These are phyloP conservation scores for Margaritispora aquatica DNA, from an alignment of 495 filamentous ascomycete species.

Conservation along the genomic window DNA sequence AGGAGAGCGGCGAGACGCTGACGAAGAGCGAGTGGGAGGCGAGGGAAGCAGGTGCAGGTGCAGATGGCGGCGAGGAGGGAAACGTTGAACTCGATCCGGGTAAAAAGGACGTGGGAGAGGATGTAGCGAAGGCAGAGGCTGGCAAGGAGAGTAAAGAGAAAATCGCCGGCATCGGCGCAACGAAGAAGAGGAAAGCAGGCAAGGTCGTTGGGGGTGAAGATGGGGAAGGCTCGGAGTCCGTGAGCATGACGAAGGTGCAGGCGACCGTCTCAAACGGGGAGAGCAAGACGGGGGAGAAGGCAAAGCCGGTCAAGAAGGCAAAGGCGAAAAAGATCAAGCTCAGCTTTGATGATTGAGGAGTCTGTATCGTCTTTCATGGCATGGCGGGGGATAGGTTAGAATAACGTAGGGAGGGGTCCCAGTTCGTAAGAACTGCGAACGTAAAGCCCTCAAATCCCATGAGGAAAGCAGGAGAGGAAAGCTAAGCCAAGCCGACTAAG, in stretches of 20 bases:
- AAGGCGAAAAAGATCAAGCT: slow-evolving; percentile 56
- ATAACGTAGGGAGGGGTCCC: too few species aligned
- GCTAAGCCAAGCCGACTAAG: too few species aligned
- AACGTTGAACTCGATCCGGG: too few species aligned
- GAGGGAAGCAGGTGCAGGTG: slow-evolving; percentile 12
- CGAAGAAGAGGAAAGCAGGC: slow-evolving; percentile 43
- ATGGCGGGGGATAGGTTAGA: too few species aligned
- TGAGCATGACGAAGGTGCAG: slow-evolving; percentile 8
- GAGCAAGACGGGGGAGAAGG: slow-evolving; percentile 25
- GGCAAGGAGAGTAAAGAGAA: slow-evolving; percentile 23
- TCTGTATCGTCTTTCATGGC: too few species aligned
- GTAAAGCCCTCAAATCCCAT: too few species aligned
- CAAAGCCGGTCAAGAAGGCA: slow-evolving; percentile 33
- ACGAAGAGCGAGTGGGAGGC: slow-evolving; percentile 30
- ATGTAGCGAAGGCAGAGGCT: slow-evolving; percentile 18
- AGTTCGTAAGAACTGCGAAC: too few species aligned
- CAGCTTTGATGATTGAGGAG: slow-evolving; percentile 41
- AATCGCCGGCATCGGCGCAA: slow-evolving; percentile 32
- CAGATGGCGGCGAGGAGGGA: slow-evolving; percentile 11
- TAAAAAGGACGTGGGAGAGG: too few species aligned
- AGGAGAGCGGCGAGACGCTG: slow-evolving; percentile 31
- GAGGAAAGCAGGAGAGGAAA: too few species aligned
- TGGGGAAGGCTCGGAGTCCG: slow-evolving; percentile 14
- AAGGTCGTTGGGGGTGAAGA: slow-evolving; percentile 34
- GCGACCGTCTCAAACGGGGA: slow-evolving; percentile 4